Evolutionary conservation across 176 grass and related monocot species (phyloP).

Genomic region (Dactylis glomerata): DNA sequence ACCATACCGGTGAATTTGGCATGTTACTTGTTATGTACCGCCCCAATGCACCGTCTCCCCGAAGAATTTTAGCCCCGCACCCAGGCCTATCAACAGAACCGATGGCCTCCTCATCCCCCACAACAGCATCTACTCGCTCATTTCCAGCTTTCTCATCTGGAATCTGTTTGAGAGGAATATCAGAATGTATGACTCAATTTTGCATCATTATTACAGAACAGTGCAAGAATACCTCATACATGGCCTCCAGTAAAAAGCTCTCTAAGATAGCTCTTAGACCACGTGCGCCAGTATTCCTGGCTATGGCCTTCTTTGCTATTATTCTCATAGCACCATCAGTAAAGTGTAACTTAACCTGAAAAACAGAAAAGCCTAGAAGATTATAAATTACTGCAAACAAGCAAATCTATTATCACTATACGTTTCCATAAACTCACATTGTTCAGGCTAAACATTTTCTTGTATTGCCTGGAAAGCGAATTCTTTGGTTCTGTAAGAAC

Average conservation of each 20-base stretch:
- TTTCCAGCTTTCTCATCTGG: constrained; percentile 71
- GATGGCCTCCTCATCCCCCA: constrained; percentile 85
- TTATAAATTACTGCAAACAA: constrained; percentile 5
- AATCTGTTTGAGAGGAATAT: constrained; percentile 51
- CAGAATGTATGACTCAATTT: constrained; percentile 13
- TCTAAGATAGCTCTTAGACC: constrained; percentile 93
- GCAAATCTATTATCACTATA: constrained; percentile 2
- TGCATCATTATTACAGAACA: constrained; percentile 9
- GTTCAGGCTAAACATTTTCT: constrained; percentile 90
- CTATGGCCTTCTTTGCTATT: constrained; percentile 78
- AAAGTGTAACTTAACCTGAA: constrained; percentile 81
- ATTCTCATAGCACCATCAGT: constrained; percentile 65
- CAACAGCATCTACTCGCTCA: constrained; percentile 82
- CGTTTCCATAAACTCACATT: constrained; percentile 48
- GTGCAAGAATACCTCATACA: constrained; percentile 87
- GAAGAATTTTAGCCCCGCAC: constrained; percentile 85
- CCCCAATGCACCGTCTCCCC: constrained; percentile 73
- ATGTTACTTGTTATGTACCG: constrained; percentile 62
- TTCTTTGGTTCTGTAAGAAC: constrained; percentile 93
- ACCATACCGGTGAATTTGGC: constrained; percentile 36
- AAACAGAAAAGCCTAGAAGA: constrained; percentile 1
- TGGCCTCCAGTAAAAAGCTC: constrained; percentile 81
- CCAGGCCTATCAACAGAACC: constrained; percentile 58
- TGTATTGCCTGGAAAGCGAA: constrained; percentile 93
- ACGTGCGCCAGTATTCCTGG: constrained; percentile 79